These are phyloP conservation scores for Cystofilobasidium ferigula DNA, from an alignment of 768 basidiomycete genomes.

Conservation along the genomic window DNA sequence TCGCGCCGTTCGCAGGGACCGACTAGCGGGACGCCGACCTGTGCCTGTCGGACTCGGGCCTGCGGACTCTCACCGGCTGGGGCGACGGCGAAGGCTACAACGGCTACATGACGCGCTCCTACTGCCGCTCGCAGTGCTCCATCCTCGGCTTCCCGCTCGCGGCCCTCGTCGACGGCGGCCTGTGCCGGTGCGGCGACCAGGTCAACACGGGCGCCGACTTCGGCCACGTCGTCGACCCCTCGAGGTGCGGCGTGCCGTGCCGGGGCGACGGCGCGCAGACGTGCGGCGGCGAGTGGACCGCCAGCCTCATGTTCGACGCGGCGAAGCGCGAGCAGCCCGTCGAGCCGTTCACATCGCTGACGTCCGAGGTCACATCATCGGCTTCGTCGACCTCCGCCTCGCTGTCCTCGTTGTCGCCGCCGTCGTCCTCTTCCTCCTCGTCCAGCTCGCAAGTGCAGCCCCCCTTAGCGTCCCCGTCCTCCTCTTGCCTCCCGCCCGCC, in stretches of 20 bases:
- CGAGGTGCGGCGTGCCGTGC: background rate
- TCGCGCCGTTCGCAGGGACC: background rate
- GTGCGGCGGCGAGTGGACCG: conserved; percentile 4
- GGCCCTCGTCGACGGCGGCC: background rate
- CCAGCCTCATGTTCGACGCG: conserved; percentile 4
- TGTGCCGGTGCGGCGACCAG: conserved; percentile 1
- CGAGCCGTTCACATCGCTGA: background rate
- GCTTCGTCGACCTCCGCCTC: conserved; percentile 37
- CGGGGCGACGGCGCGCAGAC: background rate
- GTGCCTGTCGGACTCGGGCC: conserved; percentile 3
- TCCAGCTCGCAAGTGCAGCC: conserved; percentile 26
- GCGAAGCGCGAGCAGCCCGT: background rate
- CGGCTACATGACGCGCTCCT: background rate
- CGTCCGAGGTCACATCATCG: background rate
- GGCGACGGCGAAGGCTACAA: background rate
- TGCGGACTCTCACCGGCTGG: background rate
- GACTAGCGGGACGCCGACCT: background rate
- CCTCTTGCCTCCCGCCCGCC: no score
- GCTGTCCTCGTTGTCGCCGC: conserved; percentile 38
- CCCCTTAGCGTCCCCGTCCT: conserved; percentile 27
- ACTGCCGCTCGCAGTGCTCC: background rate
- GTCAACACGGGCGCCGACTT: background rate
- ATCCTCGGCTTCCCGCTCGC: background rate
- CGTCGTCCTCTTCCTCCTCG: conserved; percentile 24
- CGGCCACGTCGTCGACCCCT: background rate